Conservation (phyloP, 192 early-diverging fungal species). For the Chytriomyces sp. region DNA sequence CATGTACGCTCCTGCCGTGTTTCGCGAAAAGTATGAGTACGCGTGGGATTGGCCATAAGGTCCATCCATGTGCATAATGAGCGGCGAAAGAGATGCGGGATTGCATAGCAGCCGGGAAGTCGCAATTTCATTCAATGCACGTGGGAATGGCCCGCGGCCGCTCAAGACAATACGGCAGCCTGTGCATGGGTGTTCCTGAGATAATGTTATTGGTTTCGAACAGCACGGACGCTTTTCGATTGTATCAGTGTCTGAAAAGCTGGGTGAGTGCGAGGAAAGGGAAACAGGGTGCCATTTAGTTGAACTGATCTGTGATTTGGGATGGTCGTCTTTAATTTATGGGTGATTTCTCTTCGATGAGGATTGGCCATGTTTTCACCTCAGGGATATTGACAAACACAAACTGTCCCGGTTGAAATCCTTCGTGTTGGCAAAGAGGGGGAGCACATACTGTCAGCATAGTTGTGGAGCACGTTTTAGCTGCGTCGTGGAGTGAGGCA, state of each 20-base stretch:
- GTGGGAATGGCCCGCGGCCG: slow-evolving; percentile 13
- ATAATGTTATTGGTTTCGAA: too few species aligned
- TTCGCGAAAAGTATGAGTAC: neutral
- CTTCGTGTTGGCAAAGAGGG: slow-evolving; percentile 8
- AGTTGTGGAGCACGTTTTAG: slow-evolving; percentile 1
- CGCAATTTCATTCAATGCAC: slow-evolving; percentile 2
- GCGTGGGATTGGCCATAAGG: slow-evolving; percentile 6
- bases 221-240: too few species aligned
- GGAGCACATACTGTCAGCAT: slow-evolving; percentile 20
- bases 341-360: neutral
- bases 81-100: neutral
- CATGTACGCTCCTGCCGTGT: neutral
- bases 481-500: neutral
- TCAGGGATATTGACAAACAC: slow-evolving; percentile 29
- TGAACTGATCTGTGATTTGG: neutral
- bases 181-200: neutral
- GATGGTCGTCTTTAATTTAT: neutral
- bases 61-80: slow-evolving; percentile 11
- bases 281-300: slow-evolving; percentile 30
- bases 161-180: neutral
- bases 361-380: neutral
- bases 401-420: slow-evolving; percentile 23
- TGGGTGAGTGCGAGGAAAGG: neutral
- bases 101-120: slow-evolving; percentile 4
- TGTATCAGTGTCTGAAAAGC: too few species aligned